These are phyloP conservation scores for Lophium mytilinum DNA, from an alignment of 495 filamentous ascomycete genomes.

Conservation along the genomic window DNA sequence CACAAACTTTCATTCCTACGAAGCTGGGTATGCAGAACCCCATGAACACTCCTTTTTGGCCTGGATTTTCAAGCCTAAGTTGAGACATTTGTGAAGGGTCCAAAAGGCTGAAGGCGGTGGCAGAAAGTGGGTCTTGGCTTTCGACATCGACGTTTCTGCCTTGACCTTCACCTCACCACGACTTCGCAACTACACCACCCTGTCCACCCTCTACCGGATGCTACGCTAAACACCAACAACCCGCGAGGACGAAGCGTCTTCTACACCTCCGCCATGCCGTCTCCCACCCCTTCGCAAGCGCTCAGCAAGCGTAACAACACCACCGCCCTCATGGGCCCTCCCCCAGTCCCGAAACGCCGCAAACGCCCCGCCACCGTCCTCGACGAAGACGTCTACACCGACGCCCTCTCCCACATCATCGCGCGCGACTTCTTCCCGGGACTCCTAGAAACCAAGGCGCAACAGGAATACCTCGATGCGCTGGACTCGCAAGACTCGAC, in stretches of 20 bases:
- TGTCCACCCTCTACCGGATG: no score
- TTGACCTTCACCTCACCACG: no score
- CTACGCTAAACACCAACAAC: no score
- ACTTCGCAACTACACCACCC: no score
- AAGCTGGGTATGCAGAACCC: no score
- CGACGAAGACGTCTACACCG: slow-evolving; percentile 90
- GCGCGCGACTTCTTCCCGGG: slow-evolving; percentile 96
- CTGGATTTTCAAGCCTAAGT: no score
- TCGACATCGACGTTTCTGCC: no score
- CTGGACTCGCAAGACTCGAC: slow-evolving; percentile 71
- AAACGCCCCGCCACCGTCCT: slow-evolving; percentile 85
- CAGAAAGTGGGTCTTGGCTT: no score
- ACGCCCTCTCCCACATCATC: slow-evolving; percentile 87
- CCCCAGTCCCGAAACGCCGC: slow-evolving; percentile 80
- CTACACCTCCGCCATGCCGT: slow-evolving; percentile 6
- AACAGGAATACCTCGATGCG: slow-evolving; percentile 88
- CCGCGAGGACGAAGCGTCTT: neutral
- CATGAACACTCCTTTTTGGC: no score
- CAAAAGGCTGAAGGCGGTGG: no score
- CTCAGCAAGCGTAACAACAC: slow-evolving; percentile 60
- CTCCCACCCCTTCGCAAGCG: slow-evolving; percentile 32
- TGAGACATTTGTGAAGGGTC: no score
- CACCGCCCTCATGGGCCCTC: slow-evolving; percentile 78
- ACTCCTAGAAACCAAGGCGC: slow-evolving; percentile 71
- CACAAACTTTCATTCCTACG: no score